These are phyloP conservation scores for Trichoderma sp. DNA, from an alignment of 2,329 filamentous ascomycete species.

Conservation along the genomic window DNA sequence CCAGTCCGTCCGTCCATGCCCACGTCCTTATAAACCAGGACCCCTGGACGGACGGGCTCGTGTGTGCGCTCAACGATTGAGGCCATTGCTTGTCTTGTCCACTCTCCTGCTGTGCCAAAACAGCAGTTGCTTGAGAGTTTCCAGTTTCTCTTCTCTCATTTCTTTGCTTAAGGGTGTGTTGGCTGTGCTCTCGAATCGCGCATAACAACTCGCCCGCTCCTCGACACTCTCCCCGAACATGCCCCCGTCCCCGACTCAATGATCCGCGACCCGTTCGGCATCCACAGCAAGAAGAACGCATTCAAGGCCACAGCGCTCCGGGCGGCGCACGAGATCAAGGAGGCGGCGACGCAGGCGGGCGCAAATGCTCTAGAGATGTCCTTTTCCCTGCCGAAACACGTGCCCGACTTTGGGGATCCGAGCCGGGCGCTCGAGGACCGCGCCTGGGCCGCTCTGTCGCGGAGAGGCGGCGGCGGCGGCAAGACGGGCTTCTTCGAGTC, in stretches of 20 bases:
- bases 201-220: conserved; percentile 3
- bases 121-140: not conserved
- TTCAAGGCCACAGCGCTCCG: conserved; percentile 53
- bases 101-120: not conserved
- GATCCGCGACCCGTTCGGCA: conserved; percentile 51
- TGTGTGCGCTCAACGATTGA: conserved; percentile 2
- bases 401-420: conserved; percentile 68
- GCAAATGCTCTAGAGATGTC: conserved; percentile 59
- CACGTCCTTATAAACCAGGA: conserved; percentile 3
- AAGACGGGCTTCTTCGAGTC: conserved; percentile 61
- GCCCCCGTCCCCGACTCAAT: conserved; percentile 38
- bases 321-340: conserved; percentile 48
- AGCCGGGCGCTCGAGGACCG: conserved; percentile 67
- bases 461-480: conserved; percentile 46
- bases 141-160: not conserved
- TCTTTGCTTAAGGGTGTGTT: not conserved
- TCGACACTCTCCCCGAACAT: conserved; percentile 33
- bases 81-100: conserved; percentile 2
- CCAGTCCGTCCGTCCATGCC: not conserved
- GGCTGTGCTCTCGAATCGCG: conserved; percentile 1
- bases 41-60: conserved; percentile 26
- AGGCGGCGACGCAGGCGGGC: conserved; percentile 54
- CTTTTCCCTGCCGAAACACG: conserved; percentile 68
- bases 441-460: conserved; percentile 59
- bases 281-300: conserved; percentile 46